Conservation (phyloP, 208 protist species). For the Trypanosoma mega region DNA sequence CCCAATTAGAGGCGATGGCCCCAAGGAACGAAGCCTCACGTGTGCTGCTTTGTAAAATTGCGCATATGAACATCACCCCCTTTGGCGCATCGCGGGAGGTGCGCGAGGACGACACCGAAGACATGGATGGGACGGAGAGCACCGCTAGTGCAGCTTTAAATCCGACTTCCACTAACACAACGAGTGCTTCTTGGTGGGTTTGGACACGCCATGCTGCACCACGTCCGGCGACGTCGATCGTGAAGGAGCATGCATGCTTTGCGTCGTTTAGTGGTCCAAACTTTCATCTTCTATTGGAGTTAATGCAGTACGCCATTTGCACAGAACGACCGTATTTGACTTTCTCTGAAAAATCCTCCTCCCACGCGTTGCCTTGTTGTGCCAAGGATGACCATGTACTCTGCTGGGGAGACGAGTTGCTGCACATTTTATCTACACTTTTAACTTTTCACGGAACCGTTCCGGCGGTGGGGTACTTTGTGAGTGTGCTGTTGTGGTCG, state of each 20-base stretch:
- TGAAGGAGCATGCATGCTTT: neutral
- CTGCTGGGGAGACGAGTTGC: constrained; percentile 8
- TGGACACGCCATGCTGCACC: neutral
- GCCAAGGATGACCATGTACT: neutral
- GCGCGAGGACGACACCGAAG: too few relatives aligned
- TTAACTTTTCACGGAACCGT: constrained; percentile 21
- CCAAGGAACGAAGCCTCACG: neutral
- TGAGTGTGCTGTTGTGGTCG: constrained; percentile 11
- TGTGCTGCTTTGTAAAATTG: neutral
- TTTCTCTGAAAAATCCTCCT: too few relatives aligned
- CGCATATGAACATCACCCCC: too few relatives aligned
- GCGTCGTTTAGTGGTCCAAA: neutral
- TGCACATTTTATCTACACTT: constrained; percentile 4
- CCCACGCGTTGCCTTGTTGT: too few relatives aligned
- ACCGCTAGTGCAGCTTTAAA: too few relatives aligned
- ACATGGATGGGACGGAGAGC: too few relatives aligned
- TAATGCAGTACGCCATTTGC: constrained; percentile 8
- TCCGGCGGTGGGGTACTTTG: constrained; percentile 17
- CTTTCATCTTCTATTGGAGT: constrained; percentile 16
- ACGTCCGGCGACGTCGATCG: neutral
- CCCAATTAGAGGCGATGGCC: neutral
- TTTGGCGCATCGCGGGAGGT: neutral
- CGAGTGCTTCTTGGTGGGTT: too few relatives aligned
- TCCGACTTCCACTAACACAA: too few relatives aligned
- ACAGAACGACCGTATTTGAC: too few relatives aligned